phyloP scores from a whole-genome alignment of 2,329 filamentous ascomycete genomes.

The Hymenoscyphus repandus region DNA sequence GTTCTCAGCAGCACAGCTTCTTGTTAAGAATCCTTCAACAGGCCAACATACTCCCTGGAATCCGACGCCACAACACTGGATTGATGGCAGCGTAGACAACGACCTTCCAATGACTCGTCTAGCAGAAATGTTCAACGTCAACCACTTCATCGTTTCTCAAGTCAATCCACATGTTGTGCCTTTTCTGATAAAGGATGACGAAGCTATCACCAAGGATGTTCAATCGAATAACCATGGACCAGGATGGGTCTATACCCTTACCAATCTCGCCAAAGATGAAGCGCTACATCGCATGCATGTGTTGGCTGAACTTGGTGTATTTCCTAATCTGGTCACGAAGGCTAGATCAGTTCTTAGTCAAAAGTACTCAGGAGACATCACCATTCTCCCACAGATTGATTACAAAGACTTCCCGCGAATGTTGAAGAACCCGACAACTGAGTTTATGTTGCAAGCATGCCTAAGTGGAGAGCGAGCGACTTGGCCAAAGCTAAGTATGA shows the following conservation, averaged over 20 bases:
- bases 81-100: conserved; percentile 92
- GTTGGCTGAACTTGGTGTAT: conserved; percentile 72
- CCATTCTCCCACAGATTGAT: conserved; percentile 76
- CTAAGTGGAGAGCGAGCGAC: conserved; percentile 78
- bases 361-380: conserved; percentile 92
- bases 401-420: conserved; percentile 71
- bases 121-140: conserved; percentile 95
- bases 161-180: conserved; percentile 92
- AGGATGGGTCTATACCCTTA: conserved; percentile 60
- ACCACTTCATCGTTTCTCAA: conserved; percentile 96
- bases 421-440: conserved; percentile 75
- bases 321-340: conserved; percentile 75
- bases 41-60: conserved; percentile 79
- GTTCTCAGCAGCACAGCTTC: conserved; percentile 72
- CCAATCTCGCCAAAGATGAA: conserved; percentile 72
- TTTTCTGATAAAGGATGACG: conserved; percentile 72
- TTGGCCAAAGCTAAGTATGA: conserved; percentile 83
- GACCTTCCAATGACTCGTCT: conserved; percentile 87
- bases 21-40: conserved; percentile 80
- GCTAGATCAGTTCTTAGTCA: conserved; percentile 77
- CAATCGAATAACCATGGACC: conserved; percentile 27
- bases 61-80: conserved; percentile 77
- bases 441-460: conserved; percentile 80
- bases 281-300: conserved; percentile 75
- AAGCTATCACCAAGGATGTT: conserved; percentile 36